Conservation (phyloP, 768 basidiomycete species). For the Suillus bovinus region DNA sequence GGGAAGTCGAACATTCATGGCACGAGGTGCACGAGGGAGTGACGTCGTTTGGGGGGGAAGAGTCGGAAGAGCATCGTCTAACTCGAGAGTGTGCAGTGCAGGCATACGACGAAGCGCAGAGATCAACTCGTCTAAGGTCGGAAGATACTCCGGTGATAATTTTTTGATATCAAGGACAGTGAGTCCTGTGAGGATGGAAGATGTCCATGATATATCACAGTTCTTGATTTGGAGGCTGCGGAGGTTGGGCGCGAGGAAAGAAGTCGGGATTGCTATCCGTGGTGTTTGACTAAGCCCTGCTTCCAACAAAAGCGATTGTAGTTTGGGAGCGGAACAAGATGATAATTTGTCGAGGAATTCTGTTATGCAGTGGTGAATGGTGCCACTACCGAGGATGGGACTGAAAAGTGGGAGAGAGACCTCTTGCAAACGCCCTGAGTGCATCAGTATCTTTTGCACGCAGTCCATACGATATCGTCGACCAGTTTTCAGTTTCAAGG, state of each 20-base stretch:
- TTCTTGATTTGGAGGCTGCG: constrained; percentile 36
- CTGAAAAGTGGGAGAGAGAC: constrained; percentile 27
- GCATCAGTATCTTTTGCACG: constrained; percentile 33
- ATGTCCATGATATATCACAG: constrained; percentile 39
- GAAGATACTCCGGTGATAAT: constrained; percentile 26
- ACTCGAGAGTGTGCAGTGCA: constrained; percentile 31
- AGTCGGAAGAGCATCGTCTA: constrained; percentile 36
- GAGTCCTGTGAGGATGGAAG: constrained; percentile 35
- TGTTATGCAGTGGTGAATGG: constrained; percentile 21
- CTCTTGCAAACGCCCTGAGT: constrained; percentile 36
- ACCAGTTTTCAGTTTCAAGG: constrained; percentile 23
- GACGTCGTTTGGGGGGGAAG: not conserved
- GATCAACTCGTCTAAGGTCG: constrained; percentile 33
- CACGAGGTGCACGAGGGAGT: not conserved
- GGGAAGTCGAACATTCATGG: not conserved
- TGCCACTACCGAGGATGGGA: constrained; percentile 14
- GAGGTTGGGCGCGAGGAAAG: constrained; percentile 30
- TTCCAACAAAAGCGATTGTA: constrained; percentile 31
- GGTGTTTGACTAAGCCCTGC: constrained; percentile 15
- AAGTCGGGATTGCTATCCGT: constrained; percentile 2
- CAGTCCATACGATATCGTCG: constrained; percentile 30
- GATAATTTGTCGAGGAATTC: constrained; percentile 27
- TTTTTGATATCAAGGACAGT: constrained; percentile 37
- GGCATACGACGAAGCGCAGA: constrained; percentile 37
- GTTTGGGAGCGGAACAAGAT: constrained; percentile 29